Percentiles rank a stretch among this genome's conserved stretches.
phyloP scores from a whole-genome alignment of 208 protist species.

The Porcisia hertigi region DNA sequence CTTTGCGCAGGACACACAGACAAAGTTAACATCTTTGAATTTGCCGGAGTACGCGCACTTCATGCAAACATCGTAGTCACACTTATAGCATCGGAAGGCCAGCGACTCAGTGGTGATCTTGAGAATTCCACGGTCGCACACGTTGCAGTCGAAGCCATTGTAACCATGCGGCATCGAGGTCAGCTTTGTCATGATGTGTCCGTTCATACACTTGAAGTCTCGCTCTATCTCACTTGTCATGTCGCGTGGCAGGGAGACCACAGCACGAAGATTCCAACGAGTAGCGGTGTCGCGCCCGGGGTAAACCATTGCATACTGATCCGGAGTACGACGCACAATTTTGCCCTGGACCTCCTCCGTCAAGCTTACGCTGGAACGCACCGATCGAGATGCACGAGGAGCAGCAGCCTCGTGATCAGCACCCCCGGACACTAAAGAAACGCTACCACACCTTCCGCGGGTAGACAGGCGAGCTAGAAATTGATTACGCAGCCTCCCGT shows the following conservation, averaged over 20 bases:
- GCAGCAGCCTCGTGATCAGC: constrained; percentile 6
- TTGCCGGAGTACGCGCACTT: constrained; percentile 74
- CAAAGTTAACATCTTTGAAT: constrained; percentile 84
- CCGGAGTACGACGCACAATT: constrained; percentile 66
- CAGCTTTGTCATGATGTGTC: constrained; percentile 85
- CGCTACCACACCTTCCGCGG: constrained; percentile 48
- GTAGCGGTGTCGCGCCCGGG: constrained; percentile 71
- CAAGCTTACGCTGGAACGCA: constrained; percentile 57
- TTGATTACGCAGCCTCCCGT: constrained; percentile 41
- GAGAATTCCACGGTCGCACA: constrained; percentile 80
- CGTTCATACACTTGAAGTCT: constrained; percentile 80
- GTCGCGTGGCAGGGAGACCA: constrained; percentile 78
- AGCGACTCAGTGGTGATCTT: constrained; percentile 65
- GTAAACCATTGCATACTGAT: constrained; percentile 82
- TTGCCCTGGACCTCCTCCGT: constrained; percentile 30
- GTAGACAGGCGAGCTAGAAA: constrained; percentile 17
- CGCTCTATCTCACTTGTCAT: constrained; percentile 58
- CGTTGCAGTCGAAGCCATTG: constrained; percentile 90
- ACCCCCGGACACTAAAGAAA: constrained; percentile 43
- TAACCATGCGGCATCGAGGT: constrained; percentile 84
- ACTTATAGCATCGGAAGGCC: constrained; percentile 88
- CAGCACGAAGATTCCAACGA: constrained; percentile 70
- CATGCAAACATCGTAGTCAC: constrained; percentile 89
- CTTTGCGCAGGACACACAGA: constrained; percentile 83
- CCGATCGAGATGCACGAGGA: constrained; percentile 32